Base-by-base conservation (phyloP, 2,329 filamentous ascomycete genomes). In the Penicillium nordicum region DNA sequence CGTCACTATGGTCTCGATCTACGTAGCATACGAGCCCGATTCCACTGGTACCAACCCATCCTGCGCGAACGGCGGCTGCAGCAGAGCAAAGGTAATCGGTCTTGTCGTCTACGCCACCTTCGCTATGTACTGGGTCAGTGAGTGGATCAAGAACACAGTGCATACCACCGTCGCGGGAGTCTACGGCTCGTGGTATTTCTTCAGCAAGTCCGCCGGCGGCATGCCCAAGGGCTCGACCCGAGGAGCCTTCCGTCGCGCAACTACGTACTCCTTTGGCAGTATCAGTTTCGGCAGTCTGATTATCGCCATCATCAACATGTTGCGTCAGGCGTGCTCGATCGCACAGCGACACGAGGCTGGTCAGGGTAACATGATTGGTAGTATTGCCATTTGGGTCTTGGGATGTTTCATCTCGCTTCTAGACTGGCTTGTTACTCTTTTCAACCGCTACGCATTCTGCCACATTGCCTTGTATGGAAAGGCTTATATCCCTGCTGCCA, bases 401-500 rank as follows among this genome's bases (percentile, higher is more conserved):
- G 84, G 87, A 12, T 96, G 90, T 71, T 69, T 97, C 45, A 86
- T 97, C 55, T 78, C 82, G 2, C 68, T 96, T 2, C 76, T 97
- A 2, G 85, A 96, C 63, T 97, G 93, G 92, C 88, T 88, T 0
- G 85, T 94, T 0, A 82, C 91, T 62, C 94, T 96, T 68, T 81
- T 96, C 76, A 97, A 97, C 76, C 86, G 91, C 65, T 96, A 95
- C 65, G 92, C 92, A 0, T 96, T 95, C 74, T 92, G 87, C 30
- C 91, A 97, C 70, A 96, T 97, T 68, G 92, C 93, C 0, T 80
- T 97, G 0, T 97, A 97, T 70, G 93, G 93, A 18, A 95, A 95
- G 73, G 78, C 88, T 0, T 97, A 97, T 70, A 83, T 97, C 53
- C 81, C 85, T 1, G 89, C 92, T 0, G 92, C 92, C 36, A 96